Percentiles rank a stretch among this genome's conserved stretches.
Evolutionary conservation across 768 basidiomycete genomes (phyloP).

Genomic region (Mycena crocata): DNA sequence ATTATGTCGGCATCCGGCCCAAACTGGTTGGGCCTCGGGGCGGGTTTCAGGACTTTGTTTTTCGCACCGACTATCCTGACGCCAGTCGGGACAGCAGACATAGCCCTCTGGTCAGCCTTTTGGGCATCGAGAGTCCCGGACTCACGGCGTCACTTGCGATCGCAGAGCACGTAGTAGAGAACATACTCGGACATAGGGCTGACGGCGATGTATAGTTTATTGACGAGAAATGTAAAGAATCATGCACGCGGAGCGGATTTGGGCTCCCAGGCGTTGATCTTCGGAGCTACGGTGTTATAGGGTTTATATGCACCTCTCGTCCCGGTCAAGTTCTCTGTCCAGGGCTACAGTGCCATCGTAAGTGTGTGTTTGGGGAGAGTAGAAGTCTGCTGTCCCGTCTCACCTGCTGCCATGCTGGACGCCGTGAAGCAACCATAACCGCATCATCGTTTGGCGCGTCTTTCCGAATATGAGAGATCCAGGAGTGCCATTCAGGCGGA

Average conservation of each 20-base stretch:
- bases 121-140: slow-evolving; percentile 95
- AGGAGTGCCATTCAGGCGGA: slow-evolving; percentile 97
- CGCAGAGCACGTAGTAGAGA: slow-evolving; percentile 83
- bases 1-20: slow-evolving; percentile 89
- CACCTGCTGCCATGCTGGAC: slow-evolving; percentile 89
- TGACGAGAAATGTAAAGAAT: neutral
- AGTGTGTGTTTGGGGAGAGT: slow-evolving; percentile 1
- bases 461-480: slow-evolving; percentile 91
- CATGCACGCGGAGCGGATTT: slow-evolving; percentile 64
- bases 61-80: slow-evolving; percentile 72
- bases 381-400: slow-evolving; percentile 44
- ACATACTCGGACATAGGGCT: slow-evolving; percentile 52
- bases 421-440: slow-evolving; percentile 74
- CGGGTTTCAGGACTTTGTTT: slow-evolving; percentile 88
- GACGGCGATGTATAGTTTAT: slow-evolving; percentile 26
- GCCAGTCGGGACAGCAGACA: slow-evolving; percentile 39
- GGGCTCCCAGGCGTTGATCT: slow-evolving; percentile 88
- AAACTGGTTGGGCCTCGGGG: slow-evolving; percentile 81
- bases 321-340: slow-evolving; percentile 91
- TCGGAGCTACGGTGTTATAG: slow-evolving; percentile 89
- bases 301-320: slow-evolving; percentile 91
- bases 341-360: slow-evolving; percentile 62
- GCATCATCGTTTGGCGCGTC: slow-evolving; percentile 82
- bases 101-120: slow-evolving; percentile 79
- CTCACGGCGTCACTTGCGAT: slow-evolving; percentile 90